phyloP scores from a whole-genome alignment of 2,329 filamentous ascomycete genomes.

The Fusarium zealandicum region DNA sequence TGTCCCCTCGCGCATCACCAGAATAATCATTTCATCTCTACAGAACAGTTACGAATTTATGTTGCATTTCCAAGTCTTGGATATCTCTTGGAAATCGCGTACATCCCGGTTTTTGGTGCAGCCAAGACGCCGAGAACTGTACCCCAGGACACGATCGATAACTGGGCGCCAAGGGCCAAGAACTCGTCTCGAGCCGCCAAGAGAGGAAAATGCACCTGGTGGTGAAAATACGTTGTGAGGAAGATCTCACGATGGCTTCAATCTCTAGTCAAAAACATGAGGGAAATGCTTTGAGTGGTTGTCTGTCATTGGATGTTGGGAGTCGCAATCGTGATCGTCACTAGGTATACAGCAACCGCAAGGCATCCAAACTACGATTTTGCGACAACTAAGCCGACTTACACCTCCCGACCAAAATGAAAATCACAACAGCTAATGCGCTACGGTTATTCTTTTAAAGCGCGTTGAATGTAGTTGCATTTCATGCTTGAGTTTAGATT shows the following conservation, averaged over 20 bases:
- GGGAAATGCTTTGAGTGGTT: background rate
- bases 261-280: background rate
- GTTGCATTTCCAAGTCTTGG: constrained; percentile 30
- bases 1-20: too few species aligned
- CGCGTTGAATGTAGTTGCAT: background rate
- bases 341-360: too few species aligned
- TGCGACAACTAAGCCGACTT: too few species aligned
- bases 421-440: background rate
- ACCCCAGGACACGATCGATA: constrained; percentile 25
- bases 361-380: too few species aligned
- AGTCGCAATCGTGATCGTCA: background rate
- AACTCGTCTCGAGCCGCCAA: constrained; percentile 30
- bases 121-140: constrained; percentile 40
- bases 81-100: constrained; percentile 40
- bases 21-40: background rate
- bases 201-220: constrained; percentile 35
- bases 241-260: constrained; percentile 25
- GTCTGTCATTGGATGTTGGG: background rate
- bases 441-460: background rate
- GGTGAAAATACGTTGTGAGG: constrained; percentile 27
- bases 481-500: constrained; percentile 4
- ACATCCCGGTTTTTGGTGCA: constrained; percentile 22
- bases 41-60: background rate
- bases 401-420: too few species aligned
- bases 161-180: constrained; percentile 40